phyloP scores from a whole-genome alignment of 306 rosid species.

The Citrullus colocynthis region DNA sequence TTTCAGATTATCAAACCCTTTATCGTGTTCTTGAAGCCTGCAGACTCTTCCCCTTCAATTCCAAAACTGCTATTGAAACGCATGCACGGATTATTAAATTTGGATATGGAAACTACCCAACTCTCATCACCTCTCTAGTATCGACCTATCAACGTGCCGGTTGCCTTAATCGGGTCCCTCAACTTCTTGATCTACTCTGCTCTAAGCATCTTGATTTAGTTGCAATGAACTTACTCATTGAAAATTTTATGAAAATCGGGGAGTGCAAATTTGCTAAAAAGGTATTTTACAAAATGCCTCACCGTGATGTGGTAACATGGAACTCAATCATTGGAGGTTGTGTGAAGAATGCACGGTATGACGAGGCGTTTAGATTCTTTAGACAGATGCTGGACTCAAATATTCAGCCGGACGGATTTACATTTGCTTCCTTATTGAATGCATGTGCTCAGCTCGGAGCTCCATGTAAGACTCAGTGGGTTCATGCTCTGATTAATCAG shows the following conservation, averaged over 20 bases:
- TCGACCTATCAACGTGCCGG: conserved; percentile 30
- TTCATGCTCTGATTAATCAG: conserved; percentile 42
- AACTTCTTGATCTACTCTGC: conserved; percentile 16
- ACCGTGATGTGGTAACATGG: conserved; percentile 51
- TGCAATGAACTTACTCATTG: conserved; percentile 28
- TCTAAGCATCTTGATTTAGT: conserved; percentile 9
- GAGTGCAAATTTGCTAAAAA: conserved; percentile 37
- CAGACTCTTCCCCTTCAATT: conserved; percentile 18
- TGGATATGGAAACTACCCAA: conserved; percentile 48
- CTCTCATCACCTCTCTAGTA: conserved; percentile 33
- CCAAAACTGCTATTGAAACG: conserved; percentile 25
- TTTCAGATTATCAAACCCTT: conserved; percentile 23
- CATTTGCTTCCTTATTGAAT: conserved; percentile 45
- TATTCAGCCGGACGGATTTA: conserved; percentile 54
- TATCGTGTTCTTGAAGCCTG: conserved; percentile 30
- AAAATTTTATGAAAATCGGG: conserved; percentile 26
- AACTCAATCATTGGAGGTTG: conserved; percentile 51
- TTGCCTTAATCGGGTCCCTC: conserved; percentile 14
- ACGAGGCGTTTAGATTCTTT: conserved; percentile 32
- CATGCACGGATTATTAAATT: conserved; percentile 34
- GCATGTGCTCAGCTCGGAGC: conserved; percentile 57
- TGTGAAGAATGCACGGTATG: conserved; percentile 31
- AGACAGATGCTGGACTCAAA: conserved; percentile 23
- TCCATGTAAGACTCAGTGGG: conserved; percentile 38
- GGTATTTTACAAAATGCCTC: conserved; percentile 34